A percentile compares a stretch with the other conserved stretches of the same genome.
These are phyloP conservation scores for Teunomyces aglyptinius DNA, from an alignment of 805 yeast genomes.

Conservation along the genomic window DNA sequence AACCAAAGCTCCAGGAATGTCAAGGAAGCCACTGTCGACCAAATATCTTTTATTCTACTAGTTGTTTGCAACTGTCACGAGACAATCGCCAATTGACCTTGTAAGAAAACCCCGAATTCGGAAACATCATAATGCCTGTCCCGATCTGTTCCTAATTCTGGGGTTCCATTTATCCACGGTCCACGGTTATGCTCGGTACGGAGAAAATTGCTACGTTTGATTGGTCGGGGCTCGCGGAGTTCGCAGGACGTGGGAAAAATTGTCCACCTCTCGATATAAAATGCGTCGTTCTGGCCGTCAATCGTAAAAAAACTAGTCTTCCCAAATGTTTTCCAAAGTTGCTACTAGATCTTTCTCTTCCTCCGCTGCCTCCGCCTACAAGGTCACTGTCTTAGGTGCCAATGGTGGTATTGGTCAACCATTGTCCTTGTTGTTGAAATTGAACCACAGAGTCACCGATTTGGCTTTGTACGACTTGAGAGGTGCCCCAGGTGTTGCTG, in stretches of 20 bases:
- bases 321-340: conserved; percentile 52
- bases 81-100: background rate
- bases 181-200: conserved; percentile 2
- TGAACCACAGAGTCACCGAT: conserved; percentile 83
- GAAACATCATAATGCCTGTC: background rate
- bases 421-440: conserved; percentile 75
- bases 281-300: background rate
- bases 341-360: conserved; percentile 68
- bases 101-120: background rate
- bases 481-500: conserved; percentile 96
- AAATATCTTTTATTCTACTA: too few relatives aligned
- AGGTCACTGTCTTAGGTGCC: conserved; percentile 77
- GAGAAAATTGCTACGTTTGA: conserved; percentile 1
- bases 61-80: background rate
- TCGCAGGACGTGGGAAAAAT: background rate
- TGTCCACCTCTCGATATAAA: background rate
- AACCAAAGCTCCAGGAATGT: too few relatives aligned
- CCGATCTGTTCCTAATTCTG: conserved; percentile 3
- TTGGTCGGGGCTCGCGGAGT: conserved; percentile 2
- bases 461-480: conserved; percentile 84
- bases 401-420: conserved; percentile 96
- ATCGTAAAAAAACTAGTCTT: background rate
- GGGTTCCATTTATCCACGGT: conserved; percentile 2
- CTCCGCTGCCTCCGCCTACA: conserved; percentile 62
- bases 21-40: too few relatives aligned